Percentiles rank a stretch among this genome's conserved stretches.
Evolutionary conservation across 192 early-diverging fungal genomes (phyloP).

Genomic region (Backusella tuberculispora): DNA sequence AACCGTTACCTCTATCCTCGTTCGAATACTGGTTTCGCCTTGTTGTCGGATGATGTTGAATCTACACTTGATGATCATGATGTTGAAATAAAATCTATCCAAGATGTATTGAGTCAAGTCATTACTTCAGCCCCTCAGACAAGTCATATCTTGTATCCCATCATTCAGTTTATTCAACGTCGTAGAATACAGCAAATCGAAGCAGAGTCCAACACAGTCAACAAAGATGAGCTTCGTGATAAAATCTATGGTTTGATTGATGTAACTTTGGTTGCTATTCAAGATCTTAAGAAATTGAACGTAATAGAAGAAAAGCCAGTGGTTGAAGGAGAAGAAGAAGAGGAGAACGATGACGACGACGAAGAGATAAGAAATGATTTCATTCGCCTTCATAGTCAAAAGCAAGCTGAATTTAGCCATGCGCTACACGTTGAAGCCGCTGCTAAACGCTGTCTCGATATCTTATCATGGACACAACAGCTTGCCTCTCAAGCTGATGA

Average conservation of each 20-base stretch:
- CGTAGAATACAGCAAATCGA: constrained; percentile 28
- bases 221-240: constrained; percentile 10
- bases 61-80: constrained; percentile 41
- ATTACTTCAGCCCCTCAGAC: constrained; percentile 39
- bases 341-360: constrained; percentile 43
- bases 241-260: constrained; percentile 47
- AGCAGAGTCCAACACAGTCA: background rate
- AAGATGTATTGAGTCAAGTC: constrained; percentile 25
- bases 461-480: constrained; percentile 40
- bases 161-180: constrained; percentile 43
- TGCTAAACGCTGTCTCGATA: constrained; percentile 28
- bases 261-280: constrained; percentile 46
- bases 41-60: constrained; percentile 36
- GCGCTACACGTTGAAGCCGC: constrained; percentile 45
- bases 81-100: constrained; percentile 33
- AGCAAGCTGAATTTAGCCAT: constrained; percentile 34
- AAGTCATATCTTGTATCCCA: constrained; percentile 40
- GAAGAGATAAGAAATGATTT: constrained; percentile 54
- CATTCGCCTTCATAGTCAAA: constrained; percentile 49
- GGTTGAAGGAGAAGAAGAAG: constrained; percentile 12
- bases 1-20: constrained; percentile 35
- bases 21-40: constrained; percentile 26
- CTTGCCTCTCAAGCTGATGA: constrained; percentile 28
- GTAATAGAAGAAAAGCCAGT: background rate
- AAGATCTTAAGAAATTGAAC: constrained; percentile 43